Percentiles rank a stretch among this genome's conserved stretches.
Evolutionary conservation across 139 green algal species (phyloP).

Genomic region (Dunaliella primolecta): DNA sequence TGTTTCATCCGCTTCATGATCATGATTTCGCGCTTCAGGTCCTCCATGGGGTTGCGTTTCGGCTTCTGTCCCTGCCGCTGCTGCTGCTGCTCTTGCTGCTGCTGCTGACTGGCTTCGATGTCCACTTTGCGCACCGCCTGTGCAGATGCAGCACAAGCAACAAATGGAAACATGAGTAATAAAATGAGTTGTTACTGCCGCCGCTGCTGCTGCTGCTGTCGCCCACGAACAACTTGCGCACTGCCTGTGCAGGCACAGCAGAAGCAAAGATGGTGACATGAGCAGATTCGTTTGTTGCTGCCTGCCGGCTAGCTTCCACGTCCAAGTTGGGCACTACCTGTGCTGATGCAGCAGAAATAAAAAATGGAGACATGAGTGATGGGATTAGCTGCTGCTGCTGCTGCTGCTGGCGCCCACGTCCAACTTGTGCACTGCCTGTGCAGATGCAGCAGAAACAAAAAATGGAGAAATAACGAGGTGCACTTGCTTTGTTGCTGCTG

Average conservation of each 20-base stretch:
- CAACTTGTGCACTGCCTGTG: slow-evolving; percentile 51
- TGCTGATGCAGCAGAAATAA: too few species aligned
- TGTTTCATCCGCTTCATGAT: slow-evolving; percentile 74
- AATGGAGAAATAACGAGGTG: too few species aligned
- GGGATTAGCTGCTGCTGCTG: too few species aligned
- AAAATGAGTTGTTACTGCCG: not conserved
- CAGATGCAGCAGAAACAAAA: too few species aligned
- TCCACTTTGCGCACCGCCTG: slow-evolving; percentile 55
- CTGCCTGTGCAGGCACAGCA: slow-evolving; percentile 29
- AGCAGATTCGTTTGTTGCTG: too few species aligned
- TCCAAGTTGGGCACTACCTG: slow-evolving; percentile 47
- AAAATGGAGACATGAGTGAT: too few species aligned
- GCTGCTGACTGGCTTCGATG: slow-evolving; percentile 35
- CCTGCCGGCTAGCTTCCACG: slow-evolving; percentile 33
- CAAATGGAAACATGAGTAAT: too few species aligned
- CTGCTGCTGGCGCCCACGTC: too few species aligned
- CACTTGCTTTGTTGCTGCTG: too few species aligned
- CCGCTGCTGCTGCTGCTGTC: not conserved
- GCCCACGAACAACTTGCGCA: slow-evolving; percentile 23
- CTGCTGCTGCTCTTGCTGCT: slow-evolving; percentile 22
- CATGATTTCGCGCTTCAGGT: slow-evolving; percentile 68
- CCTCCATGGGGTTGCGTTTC: slow-evolving; percentile 57
- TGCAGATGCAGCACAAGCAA: not conserved
- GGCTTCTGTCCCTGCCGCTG: slow-evolving; percentile 10
- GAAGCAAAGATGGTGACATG: too few species aligned